These are phyloP conservation scores for Corymbia citriodora DNA, from an alignment of 441 rosid species.

Conservation along the genomic window DNA sequence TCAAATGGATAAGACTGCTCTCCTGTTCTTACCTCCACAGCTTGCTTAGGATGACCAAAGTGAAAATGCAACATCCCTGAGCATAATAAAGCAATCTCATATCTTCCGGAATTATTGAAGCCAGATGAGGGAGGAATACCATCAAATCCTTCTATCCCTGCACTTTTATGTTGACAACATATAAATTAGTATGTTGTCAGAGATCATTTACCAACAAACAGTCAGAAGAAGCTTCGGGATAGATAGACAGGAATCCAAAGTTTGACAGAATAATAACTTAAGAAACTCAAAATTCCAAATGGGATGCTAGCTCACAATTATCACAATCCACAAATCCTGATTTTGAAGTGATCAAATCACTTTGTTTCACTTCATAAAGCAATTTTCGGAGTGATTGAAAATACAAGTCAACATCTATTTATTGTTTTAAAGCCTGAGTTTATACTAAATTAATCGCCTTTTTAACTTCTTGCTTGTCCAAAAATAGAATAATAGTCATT, in stretches of 20 bases:
- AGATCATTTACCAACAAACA: not conserved
- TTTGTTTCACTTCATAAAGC: not conserved
- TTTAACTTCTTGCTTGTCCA: not conserved
- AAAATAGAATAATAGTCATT: not conserved
- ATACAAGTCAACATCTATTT: not conserved
- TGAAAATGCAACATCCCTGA: conserved; percentile 95
- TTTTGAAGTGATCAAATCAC: not conserved
- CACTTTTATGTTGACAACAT: conserved; percentile 58
- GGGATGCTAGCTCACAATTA: not conserved
- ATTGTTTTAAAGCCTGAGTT: not conserved
- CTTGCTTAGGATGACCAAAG: conserved; percentile 96
- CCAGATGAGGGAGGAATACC: conserved; percentile 52
- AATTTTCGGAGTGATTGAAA: not conserved
- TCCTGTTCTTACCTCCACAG: conserved; percentile 59
- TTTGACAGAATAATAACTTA: not conserved
- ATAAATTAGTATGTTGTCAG: conserved; percentile 27
- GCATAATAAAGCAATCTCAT: conserved; percentile 80
- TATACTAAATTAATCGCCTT: not conserved
- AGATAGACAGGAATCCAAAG: not conserved
- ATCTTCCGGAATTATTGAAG: conserved; percentile 57
- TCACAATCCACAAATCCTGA: not conserved
- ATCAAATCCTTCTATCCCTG: conserved; percentile 96
- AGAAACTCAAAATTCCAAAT: not conserved
- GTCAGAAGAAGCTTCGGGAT: not conserved
- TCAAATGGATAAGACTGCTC: not conserved